Evolutionary conservation across 2,329 filamentous ascomycete species (phyloP).

Genomic region (Scopulariopsis brevicaulis): DNA sequence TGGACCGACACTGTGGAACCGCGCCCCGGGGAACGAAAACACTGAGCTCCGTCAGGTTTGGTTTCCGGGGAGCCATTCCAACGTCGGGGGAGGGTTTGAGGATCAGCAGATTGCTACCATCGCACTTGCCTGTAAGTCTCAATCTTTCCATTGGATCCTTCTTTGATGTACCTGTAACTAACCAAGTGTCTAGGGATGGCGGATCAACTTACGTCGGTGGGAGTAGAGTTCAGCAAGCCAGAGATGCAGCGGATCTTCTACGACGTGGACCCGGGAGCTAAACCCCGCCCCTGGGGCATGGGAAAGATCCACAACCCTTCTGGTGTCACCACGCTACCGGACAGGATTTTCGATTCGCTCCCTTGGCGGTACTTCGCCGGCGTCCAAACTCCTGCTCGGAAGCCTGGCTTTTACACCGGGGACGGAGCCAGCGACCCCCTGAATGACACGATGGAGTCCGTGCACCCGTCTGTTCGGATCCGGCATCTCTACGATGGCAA

Average conservation of each 20-base stretch:
- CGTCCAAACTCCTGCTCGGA: slow-evolving; percentile 6
- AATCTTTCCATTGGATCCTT: not conserved
- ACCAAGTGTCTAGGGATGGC: not conserved
- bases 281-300: slow-evolving; percentile 9
- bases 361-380: not conserved
- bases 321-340: slow-evolving; percentile 3
- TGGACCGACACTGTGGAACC: slow-evolving; percentile 17
- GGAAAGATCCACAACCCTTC: slow-evolving; percentile 10
- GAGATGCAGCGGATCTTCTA: slow-evolving; percentile 24
- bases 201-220: slow-evolving; percentile 31
- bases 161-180: not conserved
- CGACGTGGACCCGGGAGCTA: slow-evolving; percentile 10
- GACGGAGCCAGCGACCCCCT: slow-evolving; percentile 6
- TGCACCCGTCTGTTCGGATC: slow-evolving; percentile 19
- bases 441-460: slow-evolving; percentile 13
- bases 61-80: slow-evolving; percentile 61
- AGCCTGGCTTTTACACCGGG: slow-evolving; percentile 12
- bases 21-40: slow-evolving; percentile 6
- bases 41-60: slow-evolving; percentile 40
- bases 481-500: slow-evolving; percentile 17
- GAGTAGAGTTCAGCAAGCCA: slow-evolving; percentile 33
- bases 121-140: slow-evolving; percentile 22
- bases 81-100: slow-evolving; percentile 56
- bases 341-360: slow-evolving; percentile 1
- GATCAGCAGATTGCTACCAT: slow-evolving; percentile 31